Evolutionary conservation across 1,139 yeast species (phyloP).

Genomic region (Petasospora fabianii): DNA sequence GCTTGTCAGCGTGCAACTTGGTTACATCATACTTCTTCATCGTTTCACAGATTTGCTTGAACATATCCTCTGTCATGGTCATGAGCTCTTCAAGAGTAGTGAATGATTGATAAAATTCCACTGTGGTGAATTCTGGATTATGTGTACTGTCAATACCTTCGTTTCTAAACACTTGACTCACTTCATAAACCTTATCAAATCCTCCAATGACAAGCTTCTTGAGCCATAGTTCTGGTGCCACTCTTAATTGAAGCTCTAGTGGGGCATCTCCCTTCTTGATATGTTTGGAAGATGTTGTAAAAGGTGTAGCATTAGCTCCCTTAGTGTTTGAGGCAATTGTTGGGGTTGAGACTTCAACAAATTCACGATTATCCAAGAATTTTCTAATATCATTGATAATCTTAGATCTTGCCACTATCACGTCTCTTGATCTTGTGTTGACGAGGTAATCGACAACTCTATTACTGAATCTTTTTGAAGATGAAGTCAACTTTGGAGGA

Average conservation of each 20-base stretch:
- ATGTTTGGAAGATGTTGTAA: conserved; percentile 53
- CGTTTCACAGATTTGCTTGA: conserved; percentile 36
- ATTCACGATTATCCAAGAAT: conserved; percentile 53
- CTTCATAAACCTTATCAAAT: conserved; percentile 79
- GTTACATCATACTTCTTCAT: conserved; percentile 17
- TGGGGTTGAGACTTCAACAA: conserved; percentile 87
- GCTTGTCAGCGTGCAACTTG: conserved; percentile 1
- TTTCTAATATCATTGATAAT: conserved; percentile 53
- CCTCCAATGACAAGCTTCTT: conserved; percentile 81
- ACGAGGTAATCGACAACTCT: conserved; percentile 75
- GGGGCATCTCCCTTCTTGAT: conserved; percentile 34
- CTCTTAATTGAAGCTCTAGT: conserved; percentile 57
- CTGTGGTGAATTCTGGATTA: conserved; percentile 91
- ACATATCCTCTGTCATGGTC: conserved; percentile 56
- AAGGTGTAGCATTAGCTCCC: conserved; percentile 91
- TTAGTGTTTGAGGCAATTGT: conserved; percentile 66
- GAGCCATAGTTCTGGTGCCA: conserved; percentile 94
- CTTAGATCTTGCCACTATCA: conserved; percentile 50
- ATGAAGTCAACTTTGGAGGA: conserved; percentile 59
- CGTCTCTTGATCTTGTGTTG: conserved; percentile 44
- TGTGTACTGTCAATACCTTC: conserved; percentile 93
- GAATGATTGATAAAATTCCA: conserved; percentile 88
- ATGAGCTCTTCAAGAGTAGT: conserved; percentile 69
- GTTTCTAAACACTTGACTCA: conserved; percentile 82
- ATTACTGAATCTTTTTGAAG: conserved; percentile 57